Evolutionary conservation across 768 basidiomycete genomes (phyloP), one percentile per base, ranked within the genome.

Genomic region (Leccinum sublutescens): DNA sequence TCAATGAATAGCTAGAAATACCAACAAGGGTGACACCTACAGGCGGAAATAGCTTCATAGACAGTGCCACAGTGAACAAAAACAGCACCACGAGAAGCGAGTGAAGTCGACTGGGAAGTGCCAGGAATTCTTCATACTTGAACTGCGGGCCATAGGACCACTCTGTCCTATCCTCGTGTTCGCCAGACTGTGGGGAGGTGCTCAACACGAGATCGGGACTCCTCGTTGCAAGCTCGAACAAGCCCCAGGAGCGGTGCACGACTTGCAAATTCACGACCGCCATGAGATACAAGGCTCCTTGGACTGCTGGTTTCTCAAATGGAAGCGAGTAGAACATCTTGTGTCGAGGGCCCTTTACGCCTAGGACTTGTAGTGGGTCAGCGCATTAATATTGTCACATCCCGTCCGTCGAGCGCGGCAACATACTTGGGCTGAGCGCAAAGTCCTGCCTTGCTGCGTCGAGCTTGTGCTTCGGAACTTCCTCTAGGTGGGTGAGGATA

Each of bases 81-180:
- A 77, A 66, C 9, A 78, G 43, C n/a, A 80, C 77, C 12, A 78
- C 56, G 2, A 80, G 12, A 5, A 80, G 49, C 12, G 82, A 77
- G n/a, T 75, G 66, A 4, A 85, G 5, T 23, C 68, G 70, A 34
- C 75, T 77, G 4, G 73, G 68, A 52, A 75, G 77, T 4, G 72
- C 75, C 62, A 82, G 19, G 58, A 89, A 88, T 71, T 95, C 93
- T 53, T 86, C 84, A 70, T 95, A 96, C 49, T 76, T 76, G 78
- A 97, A 93, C 2, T 80, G 67, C 0, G 84, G 76, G 5, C 91
- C 95, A 66, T 95, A 95, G 14, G 71, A 52, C 2, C 68, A 57
- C 34, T 56, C 61, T 45, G 62, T 54, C 25, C 65, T 48, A 11
- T 71, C 56, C 58, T 65, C 55, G 36, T 56, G 60, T 62, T 56